Percentiles rank a stretch among this genome's conserved stretches.
Conservation (phyloP, 2,329 filamentous ascomycete genomes). For the Dactylonectria macrodidyma region DNA sequence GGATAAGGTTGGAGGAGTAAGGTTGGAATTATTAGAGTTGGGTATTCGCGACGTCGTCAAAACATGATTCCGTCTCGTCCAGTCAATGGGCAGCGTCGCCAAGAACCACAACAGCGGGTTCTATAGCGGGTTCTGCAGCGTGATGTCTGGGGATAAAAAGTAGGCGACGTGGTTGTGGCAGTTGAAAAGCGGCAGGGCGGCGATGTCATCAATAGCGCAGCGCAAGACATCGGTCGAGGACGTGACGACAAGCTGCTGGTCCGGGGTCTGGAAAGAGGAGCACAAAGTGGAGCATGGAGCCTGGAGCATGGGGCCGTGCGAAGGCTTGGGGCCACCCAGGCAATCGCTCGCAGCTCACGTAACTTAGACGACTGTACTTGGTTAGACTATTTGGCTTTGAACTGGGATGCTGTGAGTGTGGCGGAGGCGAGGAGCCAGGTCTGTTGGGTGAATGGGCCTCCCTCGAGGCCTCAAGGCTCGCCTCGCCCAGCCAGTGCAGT, state of each 20-base stretch:
- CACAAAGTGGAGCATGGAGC: constrained; percentile 17
- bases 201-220: constrained; percentile 27
- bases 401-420: neutral
- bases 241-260: constrained; percentile 32
- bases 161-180: constrained; percentile 1
- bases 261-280: constrained; percentile 22
- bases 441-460: neutral
- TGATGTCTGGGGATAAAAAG: constrained; percentile 2
- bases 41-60: constrained; percentile 8
- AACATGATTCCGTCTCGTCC: constrained; percentile 27
- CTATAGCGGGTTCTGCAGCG: neutral
- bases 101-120: neutral
- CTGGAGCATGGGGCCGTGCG: constrained; percentile 15
- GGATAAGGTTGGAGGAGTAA: neutral
- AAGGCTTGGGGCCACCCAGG: neutral
- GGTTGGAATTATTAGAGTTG: constrained; percentile 13
- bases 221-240: constrained; percentile 31
- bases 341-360: neutral
- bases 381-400: neutral
- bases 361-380: neutral
- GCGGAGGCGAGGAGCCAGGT: neutral
- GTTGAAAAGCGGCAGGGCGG: constrained; percentile 7
- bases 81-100: constrained; percentile 10
- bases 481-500: too few species aligned
- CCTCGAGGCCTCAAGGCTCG: neutral